Conservation (phyloP, 2,329 filamentous ascomycete genomes). For the Verticillium zaregamsianum region DNA sequence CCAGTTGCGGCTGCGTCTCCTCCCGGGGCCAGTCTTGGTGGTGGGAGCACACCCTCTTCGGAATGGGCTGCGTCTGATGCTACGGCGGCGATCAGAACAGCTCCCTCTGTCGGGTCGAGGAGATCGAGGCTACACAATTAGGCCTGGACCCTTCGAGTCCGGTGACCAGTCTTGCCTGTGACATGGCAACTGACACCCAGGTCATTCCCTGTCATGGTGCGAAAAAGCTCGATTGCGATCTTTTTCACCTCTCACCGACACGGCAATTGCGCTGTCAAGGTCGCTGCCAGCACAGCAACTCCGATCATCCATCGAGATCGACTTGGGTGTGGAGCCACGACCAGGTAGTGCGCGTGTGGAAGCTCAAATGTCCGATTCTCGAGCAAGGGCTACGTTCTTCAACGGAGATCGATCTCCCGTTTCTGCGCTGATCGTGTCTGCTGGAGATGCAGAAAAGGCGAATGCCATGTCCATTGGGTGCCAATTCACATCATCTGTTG, state of each 20-base stretch:
- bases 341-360: neutral
- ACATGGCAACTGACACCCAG: neutral
- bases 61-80: neutral
- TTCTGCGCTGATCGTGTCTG: neutral
- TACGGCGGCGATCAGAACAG: neutral
- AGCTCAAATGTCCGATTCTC: neutral
- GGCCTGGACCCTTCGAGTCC: neutral
- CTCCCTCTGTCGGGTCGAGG: neutral
- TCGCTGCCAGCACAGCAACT: neutral
- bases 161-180: neutral
- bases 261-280: neutral
- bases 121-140: neutral
- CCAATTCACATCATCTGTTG: neutral
- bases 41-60: neutral
- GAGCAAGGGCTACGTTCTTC: neutral
- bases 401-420: neutral
- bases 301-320: neutral
- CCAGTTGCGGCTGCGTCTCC: no score
- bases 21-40: neutral
- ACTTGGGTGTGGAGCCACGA: neutral
- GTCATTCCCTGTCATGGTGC: neutral
- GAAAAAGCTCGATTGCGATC: neutral
- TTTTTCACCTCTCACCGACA: neutral
- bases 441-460: neutral
- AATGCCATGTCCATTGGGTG: neutral